Evolutionary conservation across 768 basidiomycete species (phyloP), one percentile per base, ranked within the genome.

Genomic region (Russula olivacea): DNA sequence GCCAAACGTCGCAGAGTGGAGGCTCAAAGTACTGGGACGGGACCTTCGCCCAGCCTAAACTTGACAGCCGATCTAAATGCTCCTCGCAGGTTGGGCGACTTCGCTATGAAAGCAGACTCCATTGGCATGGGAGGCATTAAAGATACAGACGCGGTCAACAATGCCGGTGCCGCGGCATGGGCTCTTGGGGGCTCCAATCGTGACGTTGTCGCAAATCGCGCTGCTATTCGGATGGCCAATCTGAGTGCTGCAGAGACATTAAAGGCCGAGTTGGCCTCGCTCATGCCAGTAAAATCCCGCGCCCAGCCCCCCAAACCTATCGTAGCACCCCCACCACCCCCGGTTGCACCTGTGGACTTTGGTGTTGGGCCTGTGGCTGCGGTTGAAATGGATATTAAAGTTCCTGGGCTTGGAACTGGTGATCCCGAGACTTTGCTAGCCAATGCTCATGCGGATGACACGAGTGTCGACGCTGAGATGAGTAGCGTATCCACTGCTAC

Each of bases 161-260:
- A 83, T 68, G 76, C 76, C 2, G 80, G 87, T 53, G 76, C 80
- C 55, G 89, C 88, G 59, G 79, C 82, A 14, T 85, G 87, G 68
- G 89, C 89, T 47, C 77, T 95, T 57, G 87, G 84, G 47, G 91
- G 91, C 23, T 89, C 88, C n/a, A 96, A 95, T 73, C 83, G 83
- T 59, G 91, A 94, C 73, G 85, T 96, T 63, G 93, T 95, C 32
- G 87, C 88, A 54, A 96, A 96, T 74, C 85, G 93, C 47, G 83
- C 85, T 66, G 91, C 90, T 28, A 92, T 97, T 67, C 85, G 95
- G 64, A 87, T 96, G 83, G 96, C 96, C 32, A 98, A 98, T 72
- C 84, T 98, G 85, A 92, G 86, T 77, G 96, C 96, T 50, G 95
- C 95, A 59, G 92, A 98, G 73, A 83, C 88, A 73, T 80, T 98